A percentile compares a stretch with the other conserved stretches of the same genome.
These are phyloP conservation scores for Aegilops bicornis DNA, from an alignment of 176 grass and related monocot species.

Conservation along the genomic window DNA sequence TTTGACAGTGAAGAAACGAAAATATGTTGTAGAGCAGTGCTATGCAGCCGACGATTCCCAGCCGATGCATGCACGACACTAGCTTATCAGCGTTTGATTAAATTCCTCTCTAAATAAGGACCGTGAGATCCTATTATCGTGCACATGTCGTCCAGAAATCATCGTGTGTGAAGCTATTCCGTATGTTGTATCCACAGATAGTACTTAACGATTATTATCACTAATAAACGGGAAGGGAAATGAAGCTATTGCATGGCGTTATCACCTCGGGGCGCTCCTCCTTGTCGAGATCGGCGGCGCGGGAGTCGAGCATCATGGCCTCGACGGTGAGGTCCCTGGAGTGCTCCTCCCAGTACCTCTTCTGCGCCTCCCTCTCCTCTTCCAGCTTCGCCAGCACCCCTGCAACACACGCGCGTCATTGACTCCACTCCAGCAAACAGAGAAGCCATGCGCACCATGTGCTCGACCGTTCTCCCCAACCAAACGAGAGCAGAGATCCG, in stretches of 20 bases:
- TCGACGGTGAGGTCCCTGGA: slow-evolving; percentile 92
- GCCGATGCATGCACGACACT: too few relatives aligned
- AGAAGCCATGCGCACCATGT: slow-evolving; percentile 15
- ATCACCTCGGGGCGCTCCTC: slow-evolving; percentile 90
- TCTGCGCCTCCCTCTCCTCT: slow-evolving; percentile 87
- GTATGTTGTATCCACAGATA: background rate
- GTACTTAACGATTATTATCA: background rate
- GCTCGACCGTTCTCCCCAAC: slow-evolving; percentile 18
- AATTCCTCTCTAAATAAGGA: too few relatives aligned
- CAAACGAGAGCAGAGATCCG: slow-evolving; percentile 34
- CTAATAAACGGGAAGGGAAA: background rate
- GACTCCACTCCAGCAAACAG: background rate
- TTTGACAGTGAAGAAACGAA: background rate
- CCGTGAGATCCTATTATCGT: too few relatives aligned
- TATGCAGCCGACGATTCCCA: too few relatives aligned
- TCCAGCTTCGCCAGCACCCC: slow-evolving; percentile 24
- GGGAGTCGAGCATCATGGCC: slow-evolving; percentile 99
- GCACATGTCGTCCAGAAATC: too few relatives aligned
- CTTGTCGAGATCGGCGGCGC: slow-evolving; percentile 84
- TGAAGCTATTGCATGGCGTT: background rate
- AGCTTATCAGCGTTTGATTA: too few relatives aligned
- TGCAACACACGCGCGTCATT: background rate
- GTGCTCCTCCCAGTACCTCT: slow-evolving; percentile 96
- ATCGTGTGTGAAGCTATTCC: too few relatives aligned
- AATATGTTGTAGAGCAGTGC: background rate